Conservation (phyloP, 208 protist genomes). For the Acanthamoeba pearcei region DNA sequence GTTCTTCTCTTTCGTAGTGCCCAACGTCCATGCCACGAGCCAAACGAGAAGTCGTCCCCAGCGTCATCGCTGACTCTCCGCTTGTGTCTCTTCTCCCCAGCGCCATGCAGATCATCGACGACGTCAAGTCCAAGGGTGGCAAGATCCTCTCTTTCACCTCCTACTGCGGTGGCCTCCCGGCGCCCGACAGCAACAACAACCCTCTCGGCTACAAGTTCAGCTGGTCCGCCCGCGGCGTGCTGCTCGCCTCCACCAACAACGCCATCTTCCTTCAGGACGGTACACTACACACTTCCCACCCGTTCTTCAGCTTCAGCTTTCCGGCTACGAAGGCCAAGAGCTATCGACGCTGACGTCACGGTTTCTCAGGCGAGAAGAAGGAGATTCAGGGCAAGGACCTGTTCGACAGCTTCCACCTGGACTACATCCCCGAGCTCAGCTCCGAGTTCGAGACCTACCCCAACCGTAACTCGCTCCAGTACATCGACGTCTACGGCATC, state of each 20-base stretch:
- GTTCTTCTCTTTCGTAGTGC: constrained; percentile 38
- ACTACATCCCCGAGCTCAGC: constrained; percentile 53
- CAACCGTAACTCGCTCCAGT: constrained; percentile 86
- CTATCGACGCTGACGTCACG: background rate
- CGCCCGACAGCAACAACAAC: constrained; percentile 88
- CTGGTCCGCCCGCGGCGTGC: constrained; percentile 89
- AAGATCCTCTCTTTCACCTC: constrained; percentile 81
- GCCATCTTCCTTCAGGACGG: constrained; percentile 51
- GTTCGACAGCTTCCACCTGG: constrained; percentile 67
- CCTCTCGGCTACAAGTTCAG: constrained; percentile 92
- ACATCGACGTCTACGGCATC: constrained; percentile 82
- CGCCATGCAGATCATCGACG: constrained; percentile 83
- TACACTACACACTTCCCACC: background rate
- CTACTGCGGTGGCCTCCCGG: constrained; percentile 91
- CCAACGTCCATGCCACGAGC: too few species aligned
- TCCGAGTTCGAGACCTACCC: constrained; percentile 84
- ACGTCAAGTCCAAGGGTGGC: constrained; percentile 84
- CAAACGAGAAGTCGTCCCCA: too few species aligned
- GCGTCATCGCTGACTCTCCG: background rate
- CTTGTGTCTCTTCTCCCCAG: background rate
- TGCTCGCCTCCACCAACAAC: constrained; percentile 74
- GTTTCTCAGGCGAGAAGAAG: constrained; percentile 11
- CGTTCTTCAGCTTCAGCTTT: background rate
- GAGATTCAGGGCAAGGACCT: constrained; percentile 74
- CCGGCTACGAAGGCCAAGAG: too few species aligned